Evolutionary conservation across 768 basidiomycete species (phyloP).

Genomic region (Trametes villosa): DNA sequence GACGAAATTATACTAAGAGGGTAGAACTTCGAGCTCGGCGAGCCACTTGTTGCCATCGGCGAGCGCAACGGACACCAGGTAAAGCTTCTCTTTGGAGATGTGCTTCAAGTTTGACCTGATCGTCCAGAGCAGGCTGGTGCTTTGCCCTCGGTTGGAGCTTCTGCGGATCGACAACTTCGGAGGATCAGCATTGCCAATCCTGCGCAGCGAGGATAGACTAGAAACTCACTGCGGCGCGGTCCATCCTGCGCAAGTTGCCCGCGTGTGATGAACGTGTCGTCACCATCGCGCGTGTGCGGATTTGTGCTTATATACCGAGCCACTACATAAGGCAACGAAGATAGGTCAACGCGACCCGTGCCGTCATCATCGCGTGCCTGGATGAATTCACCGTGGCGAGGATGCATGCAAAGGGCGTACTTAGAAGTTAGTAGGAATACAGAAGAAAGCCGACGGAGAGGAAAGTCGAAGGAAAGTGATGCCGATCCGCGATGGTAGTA

Average conservation of each 20-base stretch:
- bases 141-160: not conserved
- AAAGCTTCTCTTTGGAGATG: conserved; percentile 20
- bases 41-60: conserved; percentile 22
- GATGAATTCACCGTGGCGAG: too few relatives aligned
- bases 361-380: too few relatives aligned
- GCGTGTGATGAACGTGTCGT: conserved; percentile 17
- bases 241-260: conserved; percentile 18
- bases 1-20: not conserved
- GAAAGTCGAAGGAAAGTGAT: too few relatives aligned
- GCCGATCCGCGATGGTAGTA: too few relatives aligned
- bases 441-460: too few relatives aligned
- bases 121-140: conserved; percentile 11
- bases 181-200: not conserved
- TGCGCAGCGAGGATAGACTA: not conserved
- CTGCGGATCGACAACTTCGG: not conserved
- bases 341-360: not conserved
- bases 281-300: conserved; percentile 19
- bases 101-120: conserved; percentile 11
- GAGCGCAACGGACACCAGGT: conserved; percentile 22
- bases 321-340: conserved; percentile 18
- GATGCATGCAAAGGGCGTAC: too few relatives aligned
- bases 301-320: conserved; percentile 27
- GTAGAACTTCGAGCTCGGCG: conserved; percentile 24
- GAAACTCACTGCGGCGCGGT: conserved; percentile 15
- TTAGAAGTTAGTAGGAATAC: too few relatives aligned